Percentiles rank a stretch among this genome's conserved stretches.
These are phyloP conservation scores for Trichoderma semiorbis DNA, from an alignment of 2,329 filamentous ascomycete genomes.

Conservation along the genomic window DNA sequence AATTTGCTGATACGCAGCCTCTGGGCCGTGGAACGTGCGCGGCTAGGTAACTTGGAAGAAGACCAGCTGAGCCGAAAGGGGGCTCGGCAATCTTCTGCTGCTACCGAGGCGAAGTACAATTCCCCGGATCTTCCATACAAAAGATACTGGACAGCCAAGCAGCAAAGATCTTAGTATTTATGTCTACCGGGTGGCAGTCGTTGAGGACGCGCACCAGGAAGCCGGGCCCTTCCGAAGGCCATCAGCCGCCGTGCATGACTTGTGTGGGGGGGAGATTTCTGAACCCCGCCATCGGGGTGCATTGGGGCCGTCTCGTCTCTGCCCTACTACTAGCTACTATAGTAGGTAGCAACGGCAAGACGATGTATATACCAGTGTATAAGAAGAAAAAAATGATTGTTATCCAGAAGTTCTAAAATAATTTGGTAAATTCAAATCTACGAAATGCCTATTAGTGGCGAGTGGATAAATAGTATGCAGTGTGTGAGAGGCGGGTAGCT, in stretches of 20 bases:
- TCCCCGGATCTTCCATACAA: not conserved
- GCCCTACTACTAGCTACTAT: not conserved
- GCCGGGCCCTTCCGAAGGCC: constrained; percentile 5
- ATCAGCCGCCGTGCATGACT: not conserved
- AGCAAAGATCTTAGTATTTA: not conserved
- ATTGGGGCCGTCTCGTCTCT: not conserved
- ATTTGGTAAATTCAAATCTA: not conserved
- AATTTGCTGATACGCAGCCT: not conserved
- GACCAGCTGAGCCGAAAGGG: not conserved
- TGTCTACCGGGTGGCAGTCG: not conserved
- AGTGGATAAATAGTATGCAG: not conserved
- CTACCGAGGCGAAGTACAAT: not conserved
- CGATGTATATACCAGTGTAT: not conserved
- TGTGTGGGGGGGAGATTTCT: not conserved
- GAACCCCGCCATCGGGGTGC: constrained; percentile 2
- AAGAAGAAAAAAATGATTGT: not conserved
- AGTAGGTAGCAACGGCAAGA: no score
- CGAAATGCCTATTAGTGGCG: not conserved
- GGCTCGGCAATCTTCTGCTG: not conserved
- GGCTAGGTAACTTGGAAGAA: not conserved
- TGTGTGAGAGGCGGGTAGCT: not conserved
- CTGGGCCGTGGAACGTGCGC: not conserved
- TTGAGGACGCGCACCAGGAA: not conserved
- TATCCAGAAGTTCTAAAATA: not conserved
- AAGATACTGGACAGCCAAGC: not conserved